Base-by-base conservation (phyloP, 2,329 filamentous ascomycete species). In the Scedosporium aurantiacum region DNA sequence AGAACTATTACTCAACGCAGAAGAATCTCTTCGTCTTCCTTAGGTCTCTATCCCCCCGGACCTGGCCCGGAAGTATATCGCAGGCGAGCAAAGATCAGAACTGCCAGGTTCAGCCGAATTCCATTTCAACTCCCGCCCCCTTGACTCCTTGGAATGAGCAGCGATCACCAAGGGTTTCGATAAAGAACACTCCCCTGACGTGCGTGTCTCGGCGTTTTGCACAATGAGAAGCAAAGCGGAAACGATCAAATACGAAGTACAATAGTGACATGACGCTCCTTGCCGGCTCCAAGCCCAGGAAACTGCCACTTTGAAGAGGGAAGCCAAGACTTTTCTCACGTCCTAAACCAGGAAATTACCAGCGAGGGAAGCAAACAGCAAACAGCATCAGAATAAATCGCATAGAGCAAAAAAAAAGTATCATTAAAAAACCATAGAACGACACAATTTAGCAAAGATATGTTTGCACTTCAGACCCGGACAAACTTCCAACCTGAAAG, bases 401-500 rank as follows among this genome's bases (percentile, higher is more conserved):
- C 16, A 58, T 37, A 40, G n/a, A 58, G 27, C 2, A 7, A 12
- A 23, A 10, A 43, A 23, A 58, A 14, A 57, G 32, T 21, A 12
- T 47, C 40, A 21, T 18, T n/a, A 47, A 18, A 21, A n/a, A n/a
- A n/a, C n/a, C 6, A 47, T 21, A 58, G 21, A 23, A 6, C 3
- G 25, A 41, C 56, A 18, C 16, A 18, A 18, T 37, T 47, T n/a
- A 47, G 16, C 8, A 47, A 18, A 10, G 5, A 21, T 6, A 57
- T 61, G 59, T 61, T 45, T 57, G 59, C 59, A 57, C 59, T 41
- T 55, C 59, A 61, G 56, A 57, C 50, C 50, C 14, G 28, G 55
- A 57, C 59, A 54, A 28, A 25, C 28, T 27, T 37, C 50, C 50
- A 27, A 14, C n/a, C 2, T 5, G 32, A 45, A 32, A 27, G n/a